Evolutionary conservation across 2,329 filamentous ascomycete species (phyloP).

Genomic region (Verticillium albo-atrum): DNA sequence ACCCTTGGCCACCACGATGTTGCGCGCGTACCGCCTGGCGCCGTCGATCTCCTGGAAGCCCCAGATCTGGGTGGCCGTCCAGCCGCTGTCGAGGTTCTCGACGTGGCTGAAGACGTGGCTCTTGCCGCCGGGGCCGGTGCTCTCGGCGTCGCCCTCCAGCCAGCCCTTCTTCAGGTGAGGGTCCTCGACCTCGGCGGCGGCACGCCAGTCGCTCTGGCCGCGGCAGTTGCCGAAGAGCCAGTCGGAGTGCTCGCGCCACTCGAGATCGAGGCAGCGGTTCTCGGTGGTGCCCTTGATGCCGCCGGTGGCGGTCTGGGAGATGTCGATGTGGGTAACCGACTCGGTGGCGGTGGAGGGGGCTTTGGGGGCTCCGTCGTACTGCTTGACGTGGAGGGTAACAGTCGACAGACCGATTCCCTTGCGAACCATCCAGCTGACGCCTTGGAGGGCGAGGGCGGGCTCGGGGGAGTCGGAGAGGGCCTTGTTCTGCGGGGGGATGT

Average conservation of each 20-base stretch:
- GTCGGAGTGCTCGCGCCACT: conserved; percentile 63
- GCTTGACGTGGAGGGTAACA: conserved; percentile 59
- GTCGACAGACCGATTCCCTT: conserved; percentile 67
- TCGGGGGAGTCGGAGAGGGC: conserved; percentile 65
- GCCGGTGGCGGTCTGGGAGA: conserved; percentile 67
- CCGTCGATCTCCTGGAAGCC: conserved; percentile 53
- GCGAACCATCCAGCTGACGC: conserved; percentile 66
- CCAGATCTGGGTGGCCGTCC: conserved; percentile 56
- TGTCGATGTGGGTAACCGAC: conserved; percentile 58
- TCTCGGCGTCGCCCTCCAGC: conserved; percentile 47
- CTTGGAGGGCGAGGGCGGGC: conserved; percentile 66
- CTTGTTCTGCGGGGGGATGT: conserved; percentile 65
- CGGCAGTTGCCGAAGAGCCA: conserved; percentile 72
- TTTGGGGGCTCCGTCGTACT: conserved; percentile 43
- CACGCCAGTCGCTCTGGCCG: conserved; percentile 52
- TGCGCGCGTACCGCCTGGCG: conserved; percentile 47
- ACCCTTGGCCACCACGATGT: conserved; percentile 49
- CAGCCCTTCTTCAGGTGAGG: conserved; percentile 55
- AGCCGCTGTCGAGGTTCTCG: conserved; percentile 45
- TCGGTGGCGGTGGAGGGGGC: conserved; percentile 34
- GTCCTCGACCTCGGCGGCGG: conserved; percentile 44
- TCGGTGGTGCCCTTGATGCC: conserved; percentile 63
- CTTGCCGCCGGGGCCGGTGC: conserved; percentile 51
- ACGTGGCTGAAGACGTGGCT: conserved; percentile 64
- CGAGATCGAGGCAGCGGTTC: conserved; percentile 48